Conservation (phyloP, 345 rosid genomes). For the Eucalyptus tenuipes region DNA sequence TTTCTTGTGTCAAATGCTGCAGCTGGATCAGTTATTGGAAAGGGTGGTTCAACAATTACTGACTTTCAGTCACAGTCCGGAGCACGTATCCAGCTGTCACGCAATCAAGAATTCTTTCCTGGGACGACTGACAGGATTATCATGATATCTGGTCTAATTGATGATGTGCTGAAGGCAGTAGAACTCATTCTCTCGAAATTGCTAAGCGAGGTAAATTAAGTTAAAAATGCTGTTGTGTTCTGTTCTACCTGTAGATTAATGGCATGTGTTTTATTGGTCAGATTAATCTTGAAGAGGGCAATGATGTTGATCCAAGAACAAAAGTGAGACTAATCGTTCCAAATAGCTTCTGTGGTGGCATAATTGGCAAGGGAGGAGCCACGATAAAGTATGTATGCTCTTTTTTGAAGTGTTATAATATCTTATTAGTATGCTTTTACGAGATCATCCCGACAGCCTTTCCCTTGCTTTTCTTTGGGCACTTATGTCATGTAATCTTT, state of each 20-base stretch:
- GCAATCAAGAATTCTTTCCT: constrained; percentile 87
- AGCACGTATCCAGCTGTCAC: constrained; percentile 92
- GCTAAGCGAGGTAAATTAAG: constrained; percentile 65
- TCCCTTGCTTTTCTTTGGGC: background rate
- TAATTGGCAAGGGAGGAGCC: constrained; percentile 98
- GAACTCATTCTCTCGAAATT: constrained; percentile 83
- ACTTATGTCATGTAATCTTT: background rate
- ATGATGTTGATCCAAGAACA: constrained; percentile 69
- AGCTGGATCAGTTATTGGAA: constrained; percentile 98
- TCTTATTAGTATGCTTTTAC: background rate
- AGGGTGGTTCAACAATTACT: constrained; percentile 94
- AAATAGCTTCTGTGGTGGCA: constrained; percentile 93
- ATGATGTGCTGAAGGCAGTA: constrained; percentile 68
- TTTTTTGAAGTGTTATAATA: background rate
- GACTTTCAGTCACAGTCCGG: constrained; percentile 95
- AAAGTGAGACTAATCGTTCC: constrained; percentile 92
- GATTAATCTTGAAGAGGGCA: constrained; percentile 70
- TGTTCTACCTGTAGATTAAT: background rate
- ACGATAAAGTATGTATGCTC: constrained; percentile 69
- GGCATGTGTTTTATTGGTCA: constrained; percentile 5
- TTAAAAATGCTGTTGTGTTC: background rate
- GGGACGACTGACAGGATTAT: constrained; percentile 94
- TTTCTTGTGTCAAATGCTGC: constrained; percentile 97
- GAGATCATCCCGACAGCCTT: background rate
- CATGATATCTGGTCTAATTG: constrained; percentile 67